phyloP scores from a whole-genome alignment of 164 flowering plant genomes.

The Brasenia schreberi region DNA sequence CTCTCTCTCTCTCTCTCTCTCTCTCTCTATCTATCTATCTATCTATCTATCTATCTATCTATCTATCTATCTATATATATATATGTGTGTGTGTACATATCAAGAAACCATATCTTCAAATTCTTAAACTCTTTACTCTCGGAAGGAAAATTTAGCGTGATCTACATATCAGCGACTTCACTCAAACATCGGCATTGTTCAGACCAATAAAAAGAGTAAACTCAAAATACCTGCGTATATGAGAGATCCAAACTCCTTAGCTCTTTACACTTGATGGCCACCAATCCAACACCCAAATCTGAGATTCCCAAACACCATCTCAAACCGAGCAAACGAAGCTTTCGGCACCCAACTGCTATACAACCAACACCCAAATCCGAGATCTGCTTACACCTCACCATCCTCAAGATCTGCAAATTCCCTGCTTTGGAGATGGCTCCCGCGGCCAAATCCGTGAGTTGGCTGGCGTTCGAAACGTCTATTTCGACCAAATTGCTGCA shows the following conservation, averaged over 20 bases:
- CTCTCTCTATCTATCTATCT: too few species aligned
- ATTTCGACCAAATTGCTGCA: slow-evolving; percentile 51
- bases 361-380: slow-evolving; percentile 87
- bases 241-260: slow-evolving; percentile 70
- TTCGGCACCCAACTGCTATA: slow-evolving; percentile 77
- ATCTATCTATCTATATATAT: too few species aligned
- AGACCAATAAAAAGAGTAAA: too few species aligned
- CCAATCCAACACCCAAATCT: slow-evolving; percentile 73
- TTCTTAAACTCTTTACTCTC: too few species aligned
- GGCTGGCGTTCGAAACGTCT: slow-evolving; percentile 58
- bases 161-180: too few species aligned
- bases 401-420: slow-evolving; percentile 60
- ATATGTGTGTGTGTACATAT: too few species aligned
- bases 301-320: slow-evolving; percentile 77
- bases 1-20: too few species aligned
- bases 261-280: slow-evolving; percentile 72
- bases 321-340: slow-evolving; percentile 50
- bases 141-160: too few species aligned
- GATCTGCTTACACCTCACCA: slow-evolving; percentile 62
- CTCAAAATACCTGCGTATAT: slow-evolving; percentile 49
- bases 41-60: too few species aligned
- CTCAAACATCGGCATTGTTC: too few species aligned
- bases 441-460: slow-evolving; percentile 46
- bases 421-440: slow-evolving; percentile 54
- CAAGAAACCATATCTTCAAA: too few species aligned